Base-by-base conservation (phyloP, 306 rosid species). In the Erythrophleum fordii region DNA sequence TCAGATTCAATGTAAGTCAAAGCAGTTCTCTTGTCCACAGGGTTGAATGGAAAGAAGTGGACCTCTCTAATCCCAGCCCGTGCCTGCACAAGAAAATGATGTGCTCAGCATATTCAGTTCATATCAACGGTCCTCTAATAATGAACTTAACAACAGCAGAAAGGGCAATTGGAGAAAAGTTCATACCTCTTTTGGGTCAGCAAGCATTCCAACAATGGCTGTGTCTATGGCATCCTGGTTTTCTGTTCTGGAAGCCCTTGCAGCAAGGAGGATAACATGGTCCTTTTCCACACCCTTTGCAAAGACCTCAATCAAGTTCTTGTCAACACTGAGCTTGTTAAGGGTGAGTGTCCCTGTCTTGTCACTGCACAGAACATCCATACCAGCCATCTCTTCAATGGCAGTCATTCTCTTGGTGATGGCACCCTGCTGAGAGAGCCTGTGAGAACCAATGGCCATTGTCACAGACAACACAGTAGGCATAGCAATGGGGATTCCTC, bases 401-500 rank as follows among this genome's bases (percentile, higher is more conserved):
- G 99, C 99, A 46, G 99, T 95, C 99, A 95, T 95, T 37, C 99
- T 79, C 88, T 95, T 95, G 65, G 99, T 95, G 86, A 95, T 95
- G 29, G 99, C 99, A 72, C 99, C 99, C 72, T 95, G 99, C 84
- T 93, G 93, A 73, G 99, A 92, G 46, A 95, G 91, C 89, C 92
- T 88, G 87, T 95, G 99, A 72, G 99, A 95, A 34, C 99, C 99
- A 73, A 95, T 95, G 83, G 99, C 99, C 97, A 95, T 95, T 17
- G 99, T 95, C 64, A 95, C 99, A 3, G 99, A 95, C 91, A 95
- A 77, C 87, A 95, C 99, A 16, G 99, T 95, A 5, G 99, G 99
- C 99, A 95, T 95, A 72, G 99, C 99, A 83, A 95, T 95, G 67
- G 99, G 99, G 34, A 95, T 95, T 72, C 99, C 99, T 81, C 99